Evolutionary conservation across 208 protist species (phyloP).

Genomic region (Polymyxa betae): DNA sequence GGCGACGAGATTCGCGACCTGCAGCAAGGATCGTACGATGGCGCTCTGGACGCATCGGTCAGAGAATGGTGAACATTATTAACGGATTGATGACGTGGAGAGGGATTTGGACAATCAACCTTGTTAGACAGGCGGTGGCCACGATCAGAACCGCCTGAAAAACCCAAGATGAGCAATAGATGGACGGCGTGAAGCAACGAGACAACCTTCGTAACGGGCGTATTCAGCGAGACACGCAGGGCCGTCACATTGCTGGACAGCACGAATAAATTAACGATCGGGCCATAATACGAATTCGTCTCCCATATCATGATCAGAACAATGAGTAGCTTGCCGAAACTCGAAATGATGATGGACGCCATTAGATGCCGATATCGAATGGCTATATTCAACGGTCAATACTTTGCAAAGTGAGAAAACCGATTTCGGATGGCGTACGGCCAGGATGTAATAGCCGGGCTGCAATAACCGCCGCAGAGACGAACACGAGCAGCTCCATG

Average conservation of each 20-base stretch:
- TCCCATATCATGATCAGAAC: conserved; percentile 11
- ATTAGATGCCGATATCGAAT: background rate
- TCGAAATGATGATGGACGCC: background rate
- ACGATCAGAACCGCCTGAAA: too few species aligned
- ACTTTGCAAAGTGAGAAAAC: too few species aligned
- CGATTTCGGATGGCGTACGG: too few species aligned
- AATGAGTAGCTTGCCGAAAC: background rate
- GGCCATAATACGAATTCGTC: background rate
- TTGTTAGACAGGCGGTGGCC: too few species aligned
- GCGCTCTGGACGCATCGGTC: background rate
- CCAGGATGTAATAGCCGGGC: background rate
- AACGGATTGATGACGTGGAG: too few species aligned
- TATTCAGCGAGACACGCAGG: background rate
- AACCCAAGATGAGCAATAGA: too few species aligned
- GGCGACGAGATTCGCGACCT: background rate
- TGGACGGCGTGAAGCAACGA: background rate
- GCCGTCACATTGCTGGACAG: conserved; percentile 6
- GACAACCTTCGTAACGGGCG: background rate
- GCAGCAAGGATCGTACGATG: background rate
- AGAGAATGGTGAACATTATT: too few species aligned
- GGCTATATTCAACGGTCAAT: too few species aligned
- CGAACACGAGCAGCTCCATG: background rate
- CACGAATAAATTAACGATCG: background rate
- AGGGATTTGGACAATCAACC: too few species aligned
- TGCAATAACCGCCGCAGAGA: background rate